phyloP scores from a whole-genome alignment of 108 stramenopile genomes.

The Bacterosira constricta region DNA sequence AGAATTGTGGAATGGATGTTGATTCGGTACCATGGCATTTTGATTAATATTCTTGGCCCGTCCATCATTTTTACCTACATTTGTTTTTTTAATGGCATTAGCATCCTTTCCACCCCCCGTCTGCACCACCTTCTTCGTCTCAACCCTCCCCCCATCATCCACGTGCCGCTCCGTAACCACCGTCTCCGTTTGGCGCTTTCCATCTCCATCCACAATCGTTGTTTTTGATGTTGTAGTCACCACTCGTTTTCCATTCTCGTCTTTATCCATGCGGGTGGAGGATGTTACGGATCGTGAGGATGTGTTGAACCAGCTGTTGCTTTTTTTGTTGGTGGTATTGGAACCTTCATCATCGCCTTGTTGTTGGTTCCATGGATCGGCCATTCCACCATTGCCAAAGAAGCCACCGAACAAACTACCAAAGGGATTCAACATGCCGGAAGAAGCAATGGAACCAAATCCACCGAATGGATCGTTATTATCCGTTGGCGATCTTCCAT shows the following conservation, averaged over 20 bases:
- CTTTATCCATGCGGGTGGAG: constrained; percentile 8
- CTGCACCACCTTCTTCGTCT: constrained; percentile 32
- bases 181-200: constrained; percentile 27
- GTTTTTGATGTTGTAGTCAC: constrained; percentile 38
- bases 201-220: constrained; percentile 30
- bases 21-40: too few species aligned
- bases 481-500: background rate
- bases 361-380: background rate
- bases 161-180: constrained; percentile 35
- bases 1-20: too few species aligned
- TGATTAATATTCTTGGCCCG: too few species aligned
- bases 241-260: constrained; percentile 42
- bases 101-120: background rate
- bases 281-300: constrained; percentile 26
- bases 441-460: constrained; percentile 22
- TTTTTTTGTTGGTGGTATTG: background rate
- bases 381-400: constrained; percentile 25
- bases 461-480: constrained; percentile 42
- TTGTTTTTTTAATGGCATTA: too few species aligned
- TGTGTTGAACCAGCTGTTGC: constrained; percentile 16
- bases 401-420: constrained; percentile 37
- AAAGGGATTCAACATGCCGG: constrained; percentile 44
- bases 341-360: background rate
- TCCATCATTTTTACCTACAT: too few species aligned
- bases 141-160: constrained; percentile 47